phyloP scores from a whole-genome alignment of 2,329 filamentous ascomycete genomes.

The Colletotrichum orchidophilum region DNA sequence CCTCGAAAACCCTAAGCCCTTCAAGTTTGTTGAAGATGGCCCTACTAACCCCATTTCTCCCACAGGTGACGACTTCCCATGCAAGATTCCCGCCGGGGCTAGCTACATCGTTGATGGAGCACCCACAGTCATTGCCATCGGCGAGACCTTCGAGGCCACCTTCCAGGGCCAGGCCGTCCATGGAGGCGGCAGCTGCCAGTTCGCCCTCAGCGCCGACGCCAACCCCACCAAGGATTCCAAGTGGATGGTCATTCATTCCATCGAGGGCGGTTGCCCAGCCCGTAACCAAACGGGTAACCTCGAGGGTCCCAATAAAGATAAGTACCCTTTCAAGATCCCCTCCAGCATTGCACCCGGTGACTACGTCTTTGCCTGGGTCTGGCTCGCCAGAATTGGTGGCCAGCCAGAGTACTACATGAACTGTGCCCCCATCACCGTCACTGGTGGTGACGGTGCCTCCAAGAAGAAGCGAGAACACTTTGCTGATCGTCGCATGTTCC shows the following conservation, averaged over 20 bases:
- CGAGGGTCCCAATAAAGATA: slow-evolving; percentile 20
- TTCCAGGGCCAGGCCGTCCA: slow-evolving; percentile 30
- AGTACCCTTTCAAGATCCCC: slow-evolving; percentile 21
- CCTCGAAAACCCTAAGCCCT: slow-evolving; percentile 26
- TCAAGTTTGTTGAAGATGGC: slow-evolving; percentile 24
- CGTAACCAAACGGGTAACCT: slow-evolving; percentile 30
- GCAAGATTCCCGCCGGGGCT: slow-evolving; percentile 8
- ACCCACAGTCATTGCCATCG: slow-evolving; percentile 14
- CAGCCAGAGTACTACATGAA: slow-evolving; percentile 32
- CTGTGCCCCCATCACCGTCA: slow-evolving; percentile 25
- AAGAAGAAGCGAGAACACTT: slow-evolving; percentile 3
- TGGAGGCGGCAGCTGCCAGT: slow-evolving; percentile 25
- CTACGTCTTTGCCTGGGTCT: slow-evolving; percentile 30
- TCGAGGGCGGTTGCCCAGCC: slow-evolving; percentile 25
- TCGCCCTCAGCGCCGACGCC: slow-evolving; percentile 11
- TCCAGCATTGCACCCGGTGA: slow-evolving; percentile 21
- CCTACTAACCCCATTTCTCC: slow-evolving; percentile 22
- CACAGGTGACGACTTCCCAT: slow-evolving; percentile 25
- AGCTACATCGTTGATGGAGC: slow-evolving; percentile 22
- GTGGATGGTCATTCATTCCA: slow-evolving; percentile 30
- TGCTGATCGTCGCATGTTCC: background rate
- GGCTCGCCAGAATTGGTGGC: slow-evolving; percentile 14
- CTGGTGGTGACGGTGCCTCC: background rate
- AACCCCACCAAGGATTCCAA: slow-evolving; percentile 19
- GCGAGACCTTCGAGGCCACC: slow-evolving; percentile 15